phyloP scores from a whole-genome alignment of 371 early-diverging fungal species.

The Circinella umbellata region DNA sequence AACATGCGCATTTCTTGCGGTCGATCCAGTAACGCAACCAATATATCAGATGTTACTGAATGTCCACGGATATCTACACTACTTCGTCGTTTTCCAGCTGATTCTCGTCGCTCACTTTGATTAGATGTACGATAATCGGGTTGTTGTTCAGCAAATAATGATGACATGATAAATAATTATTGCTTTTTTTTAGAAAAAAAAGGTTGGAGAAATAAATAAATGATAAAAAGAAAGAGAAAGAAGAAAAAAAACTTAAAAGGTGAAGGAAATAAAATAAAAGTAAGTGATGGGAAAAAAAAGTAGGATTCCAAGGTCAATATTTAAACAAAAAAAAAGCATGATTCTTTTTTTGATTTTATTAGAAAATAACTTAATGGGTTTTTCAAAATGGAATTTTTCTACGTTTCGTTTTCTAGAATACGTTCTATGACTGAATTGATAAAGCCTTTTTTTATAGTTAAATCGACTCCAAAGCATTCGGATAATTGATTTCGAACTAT shows the following conservation, averaged over 20 bases:
- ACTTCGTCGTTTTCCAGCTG: constrained; percentile 7
- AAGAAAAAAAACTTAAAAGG: neutral
- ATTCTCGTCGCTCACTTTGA: neutral
- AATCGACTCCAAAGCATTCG: constrained; percentile 78
- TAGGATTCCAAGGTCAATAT: neutral
- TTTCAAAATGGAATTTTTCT: neutral
- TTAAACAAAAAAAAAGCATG: constrained; percentile 3
- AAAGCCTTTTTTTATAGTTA: constrained; percentile 81
- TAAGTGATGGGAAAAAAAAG: constrained; percentile 10
- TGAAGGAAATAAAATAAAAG: neutral
- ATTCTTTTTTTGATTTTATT: neutral
- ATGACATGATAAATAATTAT: neutral
- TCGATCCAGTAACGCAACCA: constrained; percentile 47
- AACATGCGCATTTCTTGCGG: constrained; percentile 42
- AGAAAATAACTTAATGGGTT: neutral
- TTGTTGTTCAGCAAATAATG: constrained; percentile 1
- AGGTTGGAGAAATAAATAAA: neutral
- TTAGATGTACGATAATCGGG: neutral
- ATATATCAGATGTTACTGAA: constrained; percentile 33
- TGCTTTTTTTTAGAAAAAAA: no score
- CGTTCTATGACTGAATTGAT: constrained; percentile 85
- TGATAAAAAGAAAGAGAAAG: neutral
- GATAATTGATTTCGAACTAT: constrained; percentile 83
- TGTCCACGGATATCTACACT: constrained; percentile 43
- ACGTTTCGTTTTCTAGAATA: constrained; percentile 2